phyloP scores from a whole-genome alignment of 139 green algal species.

The Haematococcus lacustris region DNA sequence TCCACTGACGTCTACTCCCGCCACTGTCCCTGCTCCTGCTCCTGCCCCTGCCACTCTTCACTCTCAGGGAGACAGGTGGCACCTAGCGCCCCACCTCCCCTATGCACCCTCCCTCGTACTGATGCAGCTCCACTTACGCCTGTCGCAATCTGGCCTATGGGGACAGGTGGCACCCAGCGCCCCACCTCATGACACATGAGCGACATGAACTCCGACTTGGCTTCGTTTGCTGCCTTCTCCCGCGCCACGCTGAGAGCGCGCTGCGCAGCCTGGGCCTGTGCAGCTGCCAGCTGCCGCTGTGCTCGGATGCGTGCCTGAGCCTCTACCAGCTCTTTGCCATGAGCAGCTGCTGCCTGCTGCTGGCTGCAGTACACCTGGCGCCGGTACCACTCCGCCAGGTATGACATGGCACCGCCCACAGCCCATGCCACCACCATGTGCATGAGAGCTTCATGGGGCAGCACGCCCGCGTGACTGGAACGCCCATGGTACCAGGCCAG shows the following conservation, averaged over 20 bases:
- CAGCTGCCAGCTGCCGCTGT: conserved; percentile 42
- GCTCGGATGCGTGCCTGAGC: conserved; percentile 45
- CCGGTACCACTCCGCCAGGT: conserved; percentile 62
- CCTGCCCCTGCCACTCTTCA: no score
- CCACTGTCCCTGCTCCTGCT: no score
- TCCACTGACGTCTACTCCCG: no score
- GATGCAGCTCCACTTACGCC: no score
- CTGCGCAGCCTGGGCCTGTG: conserved; percentile 50
- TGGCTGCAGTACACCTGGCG: conserved; percentile 63
- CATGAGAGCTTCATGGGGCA: conserved; percentile 13
- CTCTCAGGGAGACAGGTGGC: no score
- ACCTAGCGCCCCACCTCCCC: no score
- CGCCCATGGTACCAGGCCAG: conserved; percentile 8
- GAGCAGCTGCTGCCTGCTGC: conserved; percentile 45
- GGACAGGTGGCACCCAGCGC: no score
- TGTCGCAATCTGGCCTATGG: no score
- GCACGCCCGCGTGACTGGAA: neutral
- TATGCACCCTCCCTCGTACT: no score
- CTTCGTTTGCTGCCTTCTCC: conserved; percentile 73
- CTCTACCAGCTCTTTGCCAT: conserved; percentile 68
- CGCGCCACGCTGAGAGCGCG: conserved; percentile 52
- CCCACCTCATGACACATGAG: conserved; percentile 47
- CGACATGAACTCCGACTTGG: conserved; percentile 56
- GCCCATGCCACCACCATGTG: conserved; percentile 70
- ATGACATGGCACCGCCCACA: conserved; percentile 69